Evolutionary conservation across 148 eudicot genomes (phyloP).

Genomic region (Pharnaceum exiguum): DNA sequence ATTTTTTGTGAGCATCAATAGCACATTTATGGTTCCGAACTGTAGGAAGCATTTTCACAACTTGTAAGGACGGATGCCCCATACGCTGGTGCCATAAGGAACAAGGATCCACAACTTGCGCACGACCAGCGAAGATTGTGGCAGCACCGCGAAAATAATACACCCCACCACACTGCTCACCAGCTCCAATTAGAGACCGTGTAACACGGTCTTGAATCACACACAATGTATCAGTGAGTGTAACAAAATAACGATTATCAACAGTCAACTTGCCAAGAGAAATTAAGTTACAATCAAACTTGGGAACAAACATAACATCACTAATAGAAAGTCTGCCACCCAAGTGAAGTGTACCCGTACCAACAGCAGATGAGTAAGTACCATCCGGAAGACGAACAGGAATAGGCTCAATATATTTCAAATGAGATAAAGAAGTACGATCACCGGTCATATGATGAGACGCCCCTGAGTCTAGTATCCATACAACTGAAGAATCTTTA

Average conservation of each 20-base stretch:
- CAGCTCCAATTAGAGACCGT: not conserved
- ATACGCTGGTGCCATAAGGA: not conserved
- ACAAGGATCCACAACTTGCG: not conserved
- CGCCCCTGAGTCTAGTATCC: too few relatives aligned
- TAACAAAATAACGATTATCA: not conserved
- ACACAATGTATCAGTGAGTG: not conserved
- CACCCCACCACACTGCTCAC: not conserved
- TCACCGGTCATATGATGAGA: not conserved
- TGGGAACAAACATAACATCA: not conserved
- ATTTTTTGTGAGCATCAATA: not conserved
- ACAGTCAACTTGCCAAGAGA: not conserved
- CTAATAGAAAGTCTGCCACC: not conserved
- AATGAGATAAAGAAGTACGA: not conserved
- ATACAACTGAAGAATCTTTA: too few relatives aligned
- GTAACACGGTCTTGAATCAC: not conserved
- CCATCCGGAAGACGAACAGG: constrained; percentile 2
- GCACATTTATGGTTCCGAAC: not conserved
- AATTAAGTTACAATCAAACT: not conserved
- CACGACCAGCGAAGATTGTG: not conserved
- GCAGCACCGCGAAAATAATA: not conserved
- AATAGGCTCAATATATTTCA: not conserved
- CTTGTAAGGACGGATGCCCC: not conserved
- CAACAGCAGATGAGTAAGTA: not conserved
- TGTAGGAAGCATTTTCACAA: not conserved
- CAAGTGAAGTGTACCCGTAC: not conserved